Percentiles rank a stretch among this genome's conserved stretches.
Conservation (phyloP, 495 filamentous ascomycete genomes). For the Durotheca rogersii region DNA sequence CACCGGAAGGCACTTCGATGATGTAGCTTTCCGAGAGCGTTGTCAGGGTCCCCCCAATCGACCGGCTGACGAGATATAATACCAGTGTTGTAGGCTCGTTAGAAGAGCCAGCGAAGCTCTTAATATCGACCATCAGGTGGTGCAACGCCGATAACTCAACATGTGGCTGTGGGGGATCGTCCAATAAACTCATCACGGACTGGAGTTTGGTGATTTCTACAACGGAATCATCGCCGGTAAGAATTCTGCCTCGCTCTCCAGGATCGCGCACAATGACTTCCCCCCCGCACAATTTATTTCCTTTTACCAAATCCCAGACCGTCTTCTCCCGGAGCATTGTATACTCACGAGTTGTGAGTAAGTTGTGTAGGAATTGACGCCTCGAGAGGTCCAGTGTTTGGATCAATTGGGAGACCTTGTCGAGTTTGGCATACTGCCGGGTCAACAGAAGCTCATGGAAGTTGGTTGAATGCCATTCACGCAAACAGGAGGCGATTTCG, state of each 20-base stretch:
- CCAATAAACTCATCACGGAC: constrained; percentile 91
- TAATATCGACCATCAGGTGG: constrained; percentile 84
- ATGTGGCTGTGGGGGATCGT: constrained; percentile 65
- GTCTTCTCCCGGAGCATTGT: constrained; percentile 72
- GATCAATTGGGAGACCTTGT: constrained; percentile 77
- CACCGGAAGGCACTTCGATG: constrained; percentile 73
- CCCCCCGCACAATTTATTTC: constrained; percentile 87
- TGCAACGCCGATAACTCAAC: constrained; percentile 73
- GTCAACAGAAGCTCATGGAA: constrained; percentile 88
- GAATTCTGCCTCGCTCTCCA: constrained; percentile 72
- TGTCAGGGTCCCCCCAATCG: constrained; percentile 57
- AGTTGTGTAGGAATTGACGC: constrained; percentile 87
- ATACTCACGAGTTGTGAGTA: constrained; percentile 84
- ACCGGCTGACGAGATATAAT: constrained; percentile 75
- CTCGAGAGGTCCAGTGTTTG: constrained; percentile 76
- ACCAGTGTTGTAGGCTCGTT: constrained; percentile 72
- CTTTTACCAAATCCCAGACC: constrained; percentile 90
- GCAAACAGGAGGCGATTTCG: constrained; percentile 92
- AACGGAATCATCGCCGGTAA: constrained; percentile 90
- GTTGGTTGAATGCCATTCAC: constrained; percentile 98
- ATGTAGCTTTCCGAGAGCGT: constrained; percentile 81
- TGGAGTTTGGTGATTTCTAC: constrained; percentile 89
- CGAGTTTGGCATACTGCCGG: constrained; percentile 75
- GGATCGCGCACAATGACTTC: constrained; percentile 95
- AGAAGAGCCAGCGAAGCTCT: constrained; percentile 69